These are phyloP conservation scores for Talaromyces wortmannii DNA, from an alignment of 495 filamentous ascomycete species.

Conservation along the genomic window DNA sequence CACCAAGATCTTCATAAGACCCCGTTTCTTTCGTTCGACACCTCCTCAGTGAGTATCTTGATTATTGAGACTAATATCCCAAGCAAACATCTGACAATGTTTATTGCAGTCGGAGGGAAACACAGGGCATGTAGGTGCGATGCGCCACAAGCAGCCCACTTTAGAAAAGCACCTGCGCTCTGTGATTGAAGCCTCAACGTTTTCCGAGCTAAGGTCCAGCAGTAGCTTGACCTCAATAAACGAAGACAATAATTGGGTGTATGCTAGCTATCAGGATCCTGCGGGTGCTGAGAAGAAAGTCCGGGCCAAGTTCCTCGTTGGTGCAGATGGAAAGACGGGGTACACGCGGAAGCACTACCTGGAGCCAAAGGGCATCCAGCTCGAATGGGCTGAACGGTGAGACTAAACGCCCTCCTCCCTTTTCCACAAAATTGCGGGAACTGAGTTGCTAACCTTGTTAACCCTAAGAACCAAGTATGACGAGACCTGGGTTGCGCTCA, in stretches of 20 bases:
- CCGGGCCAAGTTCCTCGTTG: slow-evolving; percentile 23
- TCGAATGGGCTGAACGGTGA: no score
- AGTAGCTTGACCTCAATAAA: not conserved
- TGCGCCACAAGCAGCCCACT: not conserved
- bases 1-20: no score
- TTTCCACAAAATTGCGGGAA: slow-evolving; percentile 3
- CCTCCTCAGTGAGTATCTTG: no score
- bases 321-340: slow-evolving; percentile 39
- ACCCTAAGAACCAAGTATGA: slow-evolving; percentile 8
- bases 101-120: not conserved
- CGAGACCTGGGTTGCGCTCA: slow-evolving; percentile 37
- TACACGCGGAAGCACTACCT: slow-evolving; percentile 35
- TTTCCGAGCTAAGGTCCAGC: not conserved
- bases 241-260: slow-evolving; percentile 12
- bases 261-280: slow-evolving; percentile 18
- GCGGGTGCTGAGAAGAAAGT: slow-evolving; percentile 10
- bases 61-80: no score
- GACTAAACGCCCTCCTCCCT: no score
- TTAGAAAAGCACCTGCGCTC: not conserved
- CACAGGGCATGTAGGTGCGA: not conserved
- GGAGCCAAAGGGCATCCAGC: slow-evolving; percentile 21
- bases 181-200: not conserved
- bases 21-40: no score
- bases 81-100: not conserved
- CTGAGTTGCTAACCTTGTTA: no score